Conservation (phyloP, 2,329 filamentous ascomycete species). For the Talaromyces sp. region DNA sequence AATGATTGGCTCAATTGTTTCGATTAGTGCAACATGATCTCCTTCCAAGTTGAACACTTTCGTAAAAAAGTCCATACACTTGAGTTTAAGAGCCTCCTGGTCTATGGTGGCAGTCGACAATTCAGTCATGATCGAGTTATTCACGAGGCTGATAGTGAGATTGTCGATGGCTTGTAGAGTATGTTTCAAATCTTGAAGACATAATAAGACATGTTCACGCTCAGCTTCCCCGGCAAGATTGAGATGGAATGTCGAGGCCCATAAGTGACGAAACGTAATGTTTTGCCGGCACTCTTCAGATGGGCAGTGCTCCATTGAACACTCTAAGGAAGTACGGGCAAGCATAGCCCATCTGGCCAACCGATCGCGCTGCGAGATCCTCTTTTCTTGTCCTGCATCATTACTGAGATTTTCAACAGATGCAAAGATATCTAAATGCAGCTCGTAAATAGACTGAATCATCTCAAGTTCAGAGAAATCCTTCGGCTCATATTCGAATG, state of each 20-base stretch:
- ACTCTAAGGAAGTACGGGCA: slow-evolving; percentile 56
- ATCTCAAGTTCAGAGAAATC: slow-evolving; percentile 53
- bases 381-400: slow-evolving; percentile 55
- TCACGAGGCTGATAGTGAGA: slow-evolving; percentile 66
- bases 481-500: slow-evolving; percentile 31
- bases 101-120: slow-evolving; percentile 83
- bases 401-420: slow-evolving; percentile 64
- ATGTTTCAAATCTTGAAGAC: slow-evolving; percentile 64
- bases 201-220: slow-evolving; percentile 63
- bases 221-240: slow-evolving; percentile 58
- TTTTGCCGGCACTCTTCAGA: slow-evolving; percentile 39
- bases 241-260: slow-evolving; percentile 66
- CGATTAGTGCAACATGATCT: slow-evolving; percentile 82
- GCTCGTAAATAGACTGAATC: slow-evolving; percentile 64
- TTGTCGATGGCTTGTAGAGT: slow-evolving; percentile 54
- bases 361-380: slow-evolving; percentile 59
- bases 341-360: slow-evolving; percentile 63
- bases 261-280: slow-evolving; percentile 64
- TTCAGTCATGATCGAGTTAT: slow-evolving; percentile 87
- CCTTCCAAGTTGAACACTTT: slow-evolving; percentile 83
- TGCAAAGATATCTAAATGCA: slow-evolving; percentile 68
- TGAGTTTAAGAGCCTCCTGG: slow-evolving; percentile 86
- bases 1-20: slow-evolving; percentile 87
- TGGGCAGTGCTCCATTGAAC: slow-evolving; percentile 39
- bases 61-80: slow-evolving; percentile 94